Evolutionary conservation across 2,329 filamentous ascomycete species (phyloP).

Genomic region (Aspergillus tamarii): DNA sequence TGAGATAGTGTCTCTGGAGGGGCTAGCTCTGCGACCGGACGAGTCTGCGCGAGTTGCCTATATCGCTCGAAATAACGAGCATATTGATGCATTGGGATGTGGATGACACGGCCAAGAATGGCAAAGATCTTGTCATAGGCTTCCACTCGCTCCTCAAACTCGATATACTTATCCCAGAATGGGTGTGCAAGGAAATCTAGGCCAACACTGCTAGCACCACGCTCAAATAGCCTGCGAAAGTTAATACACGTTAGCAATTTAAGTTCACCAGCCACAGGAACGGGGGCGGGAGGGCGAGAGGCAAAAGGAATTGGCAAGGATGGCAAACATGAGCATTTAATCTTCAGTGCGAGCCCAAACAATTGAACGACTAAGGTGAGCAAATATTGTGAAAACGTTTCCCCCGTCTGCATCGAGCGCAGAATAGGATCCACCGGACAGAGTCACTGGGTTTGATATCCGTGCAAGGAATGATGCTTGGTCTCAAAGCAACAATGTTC

Average conservation of each 20-base stretch:
- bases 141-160: conserved; percentile 91
- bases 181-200: conserved; percentile 92
- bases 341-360: conserved; percentile 43
- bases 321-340: conserved; percentile 47
- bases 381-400: conserved; percentile 30
- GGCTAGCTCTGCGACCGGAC: conserved; percentile 73
- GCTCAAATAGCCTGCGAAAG: conserved; percentile 78
- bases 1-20: conserved; percentile 68
- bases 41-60: conserved; percentile 71
- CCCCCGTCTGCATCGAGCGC: conserved; percentile 37
- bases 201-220: conserved; percentile 80
- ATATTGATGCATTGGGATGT: conserved; percentile 95
- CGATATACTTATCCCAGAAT: conserved; percentile 99
- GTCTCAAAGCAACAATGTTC: conserved; percentile 32
- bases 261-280: conserved; percentile 23
- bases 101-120: conserved; percentile 79
- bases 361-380: conserved; percentile 42
- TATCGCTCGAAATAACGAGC: conserved; percentile 93
- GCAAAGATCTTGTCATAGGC: conserved; percentile 81
- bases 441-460: conserved; percentile 29
- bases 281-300: conserved; percentile 37
- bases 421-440: conserved; percentile 38
- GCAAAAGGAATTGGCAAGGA: conserved; percentile 48
- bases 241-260: conserved; percentile 43
- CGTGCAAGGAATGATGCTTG: conserved; percentile 32